Evolutionary conservation across 2,329 filamentous ascomycete genomes (phyloP).

Genomic region (Acrocalymma vagum): DNA sequence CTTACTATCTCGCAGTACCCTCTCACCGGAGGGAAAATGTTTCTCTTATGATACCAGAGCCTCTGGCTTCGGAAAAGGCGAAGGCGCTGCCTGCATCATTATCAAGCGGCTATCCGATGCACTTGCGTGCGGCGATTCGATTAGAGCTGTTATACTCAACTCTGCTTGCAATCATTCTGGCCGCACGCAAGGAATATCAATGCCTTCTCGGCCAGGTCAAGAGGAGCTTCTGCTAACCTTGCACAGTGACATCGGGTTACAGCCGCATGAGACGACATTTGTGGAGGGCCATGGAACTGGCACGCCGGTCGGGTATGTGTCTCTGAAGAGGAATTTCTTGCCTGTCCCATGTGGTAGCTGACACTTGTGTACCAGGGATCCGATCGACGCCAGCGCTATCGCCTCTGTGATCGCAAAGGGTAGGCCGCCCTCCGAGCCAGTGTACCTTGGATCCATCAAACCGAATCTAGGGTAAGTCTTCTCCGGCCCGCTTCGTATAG

Average conservation of each 20-base stretch:
- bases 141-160: background rate
- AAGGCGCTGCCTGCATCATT: background rate
- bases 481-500: no score
- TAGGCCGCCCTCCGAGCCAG: no score
- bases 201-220: no score
- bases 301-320: constrained; percentile 9
- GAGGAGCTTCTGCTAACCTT: constrained; percentile 50
- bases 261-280: constrained; percentile 15
- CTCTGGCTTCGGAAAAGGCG: no score
- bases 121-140: background rate
- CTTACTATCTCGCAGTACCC: background rate
- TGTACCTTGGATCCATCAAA: no score
- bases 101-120: constrained; percentile 2
- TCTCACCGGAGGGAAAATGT: constrained; percentile 1
- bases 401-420: no score
- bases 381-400: constrained; percentile 18
- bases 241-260: constrained; percentile 66
- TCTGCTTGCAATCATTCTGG: background rate
- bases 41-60: constrained; percentile 1
- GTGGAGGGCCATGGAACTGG: constrained; percentile 20
- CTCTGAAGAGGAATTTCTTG: no score
- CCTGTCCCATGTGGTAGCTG: no score
- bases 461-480: no score
- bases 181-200: no score
- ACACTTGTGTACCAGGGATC: no score